Percentiles rank a stretch among this genome's conserved stretches.
These are phyloP conservation scores for Flaveria linearis DNA, from an alignment of 129 eudicot genomes.

Conservation along the genomic window DNA sequence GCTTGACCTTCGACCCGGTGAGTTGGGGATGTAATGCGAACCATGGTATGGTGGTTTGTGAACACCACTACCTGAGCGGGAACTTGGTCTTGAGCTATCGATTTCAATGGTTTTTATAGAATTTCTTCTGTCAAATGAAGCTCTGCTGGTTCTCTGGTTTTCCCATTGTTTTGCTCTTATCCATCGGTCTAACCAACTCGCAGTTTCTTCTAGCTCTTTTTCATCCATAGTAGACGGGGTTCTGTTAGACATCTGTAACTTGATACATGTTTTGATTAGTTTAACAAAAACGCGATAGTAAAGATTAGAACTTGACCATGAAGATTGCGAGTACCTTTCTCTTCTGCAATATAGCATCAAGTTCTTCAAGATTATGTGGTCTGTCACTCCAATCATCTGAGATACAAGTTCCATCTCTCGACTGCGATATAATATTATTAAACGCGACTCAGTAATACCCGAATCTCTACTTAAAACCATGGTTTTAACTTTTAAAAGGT, in stretches of 20 bases:
- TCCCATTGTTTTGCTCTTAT: constrained; percentile 69
- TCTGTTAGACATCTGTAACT: constrained; percentile 43
- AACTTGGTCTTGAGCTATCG: constrained; percentile 47
- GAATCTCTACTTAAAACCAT: not conserved
- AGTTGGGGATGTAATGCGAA: constrained; percentile 40
- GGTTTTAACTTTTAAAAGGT: not conserved
- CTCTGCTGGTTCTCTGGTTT: constrained; percentile 45
- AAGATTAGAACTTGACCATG: not conserved
- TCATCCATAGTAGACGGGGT: constrained; percentile 41
- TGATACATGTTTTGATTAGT: constrained; percentile 22
- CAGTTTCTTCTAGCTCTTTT: constrained; percentile 47
- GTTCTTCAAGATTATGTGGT: constrained; percentile 70
- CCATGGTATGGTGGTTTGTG: constrained; percentile 39
- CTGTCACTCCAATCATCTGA: constrained; percentile 60
- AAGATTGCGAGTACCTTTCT: constrained; percentile 45
- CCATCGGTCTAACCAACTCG: constrained; percentile 62
- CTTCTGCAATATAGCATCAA: constrained; percentile 57
- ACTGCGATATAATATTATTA: constrained; percentile 45
- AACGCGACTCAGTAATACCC: not conserved
- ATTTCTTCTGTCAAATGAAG: constrained; percentile 57
- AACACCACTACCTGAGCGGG: constrained; percentile 29
- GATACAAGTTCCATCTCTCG: constrained; percentile 58
- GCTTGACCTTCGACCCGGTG: constrained; percentile 48
- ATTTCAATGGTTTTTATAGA: constrained; percentile 60
- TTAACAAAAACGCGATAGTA: not conserved